A percentile compares a stretch with the other conserved stretches of the same genome.
These are phyloP conservation scores for Trichoderma gracile DNA, from an alignment of 2,329 filamentous ascomycete species.

Conservation along the genomic window DNA sequence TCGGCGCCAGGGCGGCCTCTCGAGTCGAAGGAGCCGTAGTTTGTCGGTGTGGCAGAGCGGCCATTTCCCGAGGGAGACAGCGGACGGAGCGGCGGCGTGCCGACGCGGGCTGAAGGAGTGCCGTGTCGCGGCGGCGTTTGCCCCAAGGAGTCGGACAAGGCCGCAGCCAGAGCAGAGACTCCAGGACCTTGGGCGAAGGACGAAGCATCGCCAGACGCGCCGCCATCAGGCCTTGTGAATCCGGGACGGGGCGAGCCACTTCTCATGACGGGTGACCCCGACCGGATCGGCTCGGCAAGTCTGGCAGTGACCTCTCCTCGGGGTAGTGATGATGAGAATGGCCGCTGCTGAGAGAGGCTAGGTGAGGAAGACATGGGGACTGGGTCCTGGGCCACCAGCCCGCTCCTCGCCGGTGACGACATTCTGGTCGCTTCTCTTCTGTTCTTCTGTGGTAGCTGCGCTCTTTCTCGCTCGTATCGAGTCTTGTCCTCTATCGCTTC, in stretches of 20 bases:
- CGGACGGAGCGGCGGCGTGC: constrained; percentile 54
- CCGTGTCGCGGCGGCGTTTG: constrained; percentile 70
- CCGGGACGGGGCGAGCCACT: constrained; percentile 38
- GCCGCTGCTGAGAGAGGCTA: constrained; percentile 44
- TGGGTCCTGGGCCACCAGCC: constrained; percentile 35
- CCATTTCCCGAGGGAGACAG: constrained; percentile 42
- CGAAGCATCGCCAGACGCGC: constrained; percentile 64
- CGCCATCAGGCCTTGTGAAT: constrained; percentile 38
- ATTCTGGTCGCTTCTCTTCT: constrained; percentile 32
- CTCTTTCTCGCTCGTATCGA: background rate
- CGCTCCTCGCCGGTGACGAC: constrained; percentile 42
- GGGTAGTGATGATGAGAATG: constrained; percentile 54
- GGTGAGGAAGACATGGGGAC: constrained; percentile 50
- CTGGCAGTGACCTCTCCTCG: constrained; percentile 62
- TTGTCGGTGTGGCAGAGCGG: constrained; percentile 60
- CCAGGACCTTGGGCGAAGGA: constrained; percentile 73
- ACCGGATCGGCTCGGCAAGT: constrained; percentile 58
- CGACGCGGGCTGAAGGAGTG: constrained; percentile 60
- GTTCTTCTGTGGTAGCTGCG: background rate
- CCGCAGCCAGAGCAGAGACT: constrained; percentile 83
- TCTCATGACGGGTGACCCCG: constrained; percentile 44
- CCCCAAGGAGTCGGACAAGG: constrained; percentile 74
- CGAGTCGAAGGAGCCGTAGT: constrained; percentile 84
- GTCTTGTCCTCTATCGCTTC: constrained; percentile 15
- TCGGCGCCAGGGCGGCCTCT: constrained; percentile 55